A percentile compares a stretch with the other conserved stretches of the same genome.
phyloP scores from a whole-genome alignment of 2,329 filamentous ascomycete genomes.

The Claviceps quebecensis region DNA sequence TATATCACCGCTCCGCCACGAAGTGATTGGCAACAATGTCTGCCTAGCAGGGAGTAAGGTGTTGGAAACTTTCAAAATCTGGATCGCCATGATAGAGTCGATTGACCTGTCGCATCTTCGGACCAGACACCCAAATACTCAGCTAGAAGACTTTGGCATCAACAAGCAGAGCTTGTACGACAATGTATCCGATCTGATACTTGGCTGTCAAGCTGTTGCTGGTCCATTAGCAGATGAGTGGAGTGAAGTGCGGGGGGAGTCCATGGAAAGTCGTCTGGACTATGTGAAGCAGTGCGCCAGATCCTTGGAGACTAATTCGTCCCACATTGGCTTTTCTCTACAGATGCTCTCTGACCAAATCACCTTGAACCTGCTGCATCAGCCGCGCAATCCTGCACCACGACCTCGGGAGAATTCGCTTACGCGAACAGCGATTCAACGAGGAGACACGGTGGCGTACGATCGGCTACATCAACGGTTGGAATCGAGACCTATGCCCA shows the following conservation, averaged over 20 bases:
- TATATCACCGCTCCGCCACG: constrained; percentile 64
- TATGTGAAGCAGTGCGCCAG: constrained; percentile 64
- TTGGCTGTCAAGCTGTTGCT: constrained; percentile 82
- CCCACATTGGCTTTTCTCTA: constrained; percentile 75
- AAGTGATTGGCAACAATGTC: constrained; percentile 66
- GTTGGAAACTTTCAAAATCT: constrained; percentile 77
- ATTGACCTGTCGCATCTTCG: constrained; percentile 74
- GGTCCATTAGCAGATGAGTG: constrained; percentile 89
- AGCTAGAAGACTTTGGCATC: constrained; percentile 71
- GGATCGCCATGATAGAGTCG: constrained; percentile 81
- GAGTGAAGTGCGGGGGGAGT: constrained; percentile 81
- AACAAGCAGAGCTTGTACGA: constrained; percentile 94
- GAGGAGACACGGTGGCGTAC: constrained; percentile 44
- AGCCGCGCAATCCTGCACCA: constrained; percentile 18
- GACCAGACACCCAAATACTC: constrained; percentile 67
- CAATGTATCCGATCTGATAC: constrained; percentile 74
- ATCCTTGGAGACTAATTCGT: constrained; percentile 73
- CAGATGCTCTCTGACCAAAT: constrained; percentile 78
- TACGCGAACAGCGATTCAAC: constrained; percentile 37
- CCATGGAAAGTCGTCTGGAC: constrained; percentile 72
- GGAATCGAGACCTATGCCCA: constrained; percentile 34
- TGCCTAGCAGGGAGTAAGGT: constrained; percentile 68
- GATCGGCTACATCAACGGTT: constrained; percentile 40
- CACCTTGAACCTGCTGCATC: constrained; percentile 37
- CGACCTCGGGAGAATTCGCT: constrained; percentile 31